Evolutionary conservation across 2,329 filamentous ascomycete genomes (phyloP).

Genomic region (Stagonosporopsis chrysanthemi): DNA sequence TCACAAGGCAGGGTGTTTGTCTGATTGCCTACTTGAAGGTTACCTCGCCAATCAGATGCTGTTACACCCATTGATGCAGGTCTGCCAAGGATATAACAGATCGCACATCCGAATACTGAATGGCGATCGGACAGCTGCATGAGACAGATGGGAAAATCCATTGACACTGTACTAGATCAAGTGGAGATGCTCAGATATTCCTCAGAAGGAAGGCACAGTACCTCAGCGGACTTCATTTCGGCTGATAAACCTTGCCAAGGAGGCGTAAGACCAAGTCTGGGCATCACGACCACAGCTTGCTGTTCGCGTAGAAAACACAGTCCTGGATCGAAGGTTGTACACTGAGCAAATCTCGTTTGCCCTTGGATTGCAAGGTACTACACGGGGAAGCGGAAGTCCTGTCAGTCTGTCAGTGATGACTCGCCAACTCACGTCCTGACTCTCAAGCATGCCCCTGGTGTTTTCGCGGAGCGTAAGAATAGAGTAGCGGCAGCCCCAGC

Average conservation of each 20-base stretch:
- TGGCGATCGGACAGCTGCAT: not conserved
- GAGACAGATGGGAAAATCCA: not conserved
- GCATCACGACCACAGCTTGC: not conserved
- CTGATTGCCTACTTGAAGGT: not conserved
- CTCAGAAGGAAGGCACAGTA: not conserved
- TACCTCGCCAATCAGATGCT: constrained; percentile 2
- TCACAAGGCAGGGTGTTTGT: constrained; percentile 8
- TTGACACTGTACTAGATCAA: not conserved
- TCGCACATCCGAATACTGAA: not conserved
- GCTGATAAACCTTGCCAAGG: not conserved
- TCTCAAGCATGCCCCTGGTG: not conserved
- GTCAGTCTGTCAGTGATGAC: constrained; percentile 5
- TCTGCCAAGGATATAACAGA: not conserved
- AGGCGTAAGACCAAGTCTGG: not conserved
- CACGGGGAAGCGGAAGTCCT: constrained; percentile 9
- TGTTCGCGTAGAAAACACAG: not conserved
- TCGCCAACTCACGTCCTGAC: constrained; percentile 1
- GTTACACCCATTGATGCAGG: constrained; percentile 2
- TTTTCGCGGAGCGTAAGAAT: no score
- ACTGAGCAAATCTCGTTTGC: not conserved
- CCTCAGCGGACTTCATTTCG: no score
- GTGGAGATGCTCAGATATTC: not conserved
- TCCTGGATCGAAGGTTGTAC: not conserved
- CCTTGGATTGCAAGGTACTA: not conserved
- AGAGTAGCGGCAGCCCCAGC: not conserved